Conservation (phyloP, 2,329 filamentous ascomycete genomes). For the Sphaceloma murrayae region DNA sequence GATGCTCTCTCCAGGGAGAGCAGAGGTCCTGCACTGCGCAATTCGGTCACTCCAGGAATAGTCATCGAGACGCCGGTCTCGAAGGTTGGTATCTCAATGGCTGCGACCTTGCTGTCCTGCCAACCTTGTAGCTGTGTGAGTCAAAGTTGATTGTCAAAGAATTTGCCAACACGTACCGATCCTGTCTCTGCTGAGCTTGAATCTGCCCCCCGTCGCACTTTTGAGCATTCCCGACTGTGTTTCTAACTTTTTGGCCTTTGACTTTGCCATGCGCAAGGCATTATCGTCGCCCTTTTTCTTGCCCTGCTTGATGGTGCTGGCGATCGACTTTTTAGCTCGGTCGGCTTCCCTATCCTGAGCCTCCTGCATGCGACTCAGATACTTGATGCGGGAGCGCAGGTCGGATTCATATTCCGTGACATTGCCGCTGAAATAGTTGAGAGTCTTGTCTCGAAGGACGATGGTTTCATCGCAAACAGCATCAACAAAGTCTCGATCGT, state of each 20-base stretch:
- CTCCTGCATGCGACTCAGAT: slow-evolving; percentile 66
- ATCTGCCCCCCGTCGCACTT: slow-evolving; percentile 59
- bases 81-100: slow-evolving; percentile 60
- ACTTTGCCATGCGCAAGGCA: slow-evolving; percentile 76
- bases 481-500: slow-evolving; percentile 73
- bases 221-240: slow-evolving; percentile 71
- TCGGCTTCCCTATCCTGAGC: slow-evolving; percentile 71
- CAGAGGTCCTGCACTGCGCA: slow-evolving; percentile 66
- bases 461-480: slow-evolving; percentile 66
- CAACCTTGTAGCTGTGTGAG: background rate
- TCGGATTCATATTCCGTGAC: slow-evolving; percentile 62
- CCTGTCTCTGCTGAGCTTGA: slow-evolving; percentile 71
- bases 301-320: slow-evolving; percentile 63
- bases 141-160: background rate
- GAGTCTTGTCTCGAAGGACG: slow-evolving; percentile 60
- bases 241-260: slow-evolving; percentile 73
- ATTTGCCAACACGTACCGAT: slow-evolving; percentile 46
- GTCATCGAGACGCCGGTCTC: slow-evolving; percentile 49
- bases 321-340: slow-evolving; percentile 70
- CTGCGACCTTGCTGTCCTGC: slow-evolving; percentile 34
- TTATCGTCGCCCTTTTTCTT: slow-evolving; percentile 73
- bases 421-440: slow-evolving; percentile 68
- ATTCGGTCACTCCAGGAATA: slow-evolving; percentile 53
- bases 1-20: slow-evolving; percentile 60
- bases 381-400: slow-evolving; percentile 44